Conservation (phyloP, 73 alveolate species). For the Paramecium sexaurelia region DNA sequence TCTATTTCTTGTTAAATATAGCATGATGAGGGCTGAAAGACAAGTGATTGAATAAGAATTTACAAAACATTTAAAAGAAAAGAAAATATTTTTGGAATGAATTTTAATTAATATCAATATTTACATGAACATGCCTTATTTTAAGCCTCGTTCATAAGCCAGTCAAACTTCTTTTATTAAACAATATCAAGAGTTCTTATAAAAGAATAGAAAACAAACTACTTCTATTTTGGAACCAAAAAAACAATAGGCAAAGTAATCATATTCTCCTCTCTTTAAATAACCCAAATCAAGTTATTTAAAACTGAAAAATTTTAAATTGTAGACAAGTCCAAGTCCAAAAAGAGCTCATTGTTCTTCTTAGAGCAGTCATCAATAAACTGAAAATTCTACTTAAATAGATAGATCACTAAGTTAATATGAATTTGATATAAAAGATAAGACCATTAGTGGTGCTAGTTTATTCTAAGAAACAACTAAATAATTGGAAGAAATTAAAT, state of each 20-base stretch:
- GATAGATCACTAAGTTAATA: not conserved
- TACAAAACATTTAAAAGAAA: conserved; percentile 20
- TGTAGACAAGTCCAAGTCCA: conserved; percentile 7
- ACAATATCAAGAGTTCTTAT: not conserved
- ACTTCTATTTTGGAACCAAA: not conserved
- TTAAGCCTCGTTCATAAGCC: conserved; percentile 22
- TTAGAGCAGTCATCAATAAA: not conserved
- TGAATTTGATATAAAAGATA: not conserved
- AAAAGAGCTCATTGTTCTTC: not conserved
- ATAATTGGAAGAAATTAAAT: not conserved
- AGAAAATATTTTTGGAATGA: conserved; percentile 34
- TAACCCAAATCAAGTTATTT: not conserved
- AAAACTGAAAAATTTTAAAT: not conserved
- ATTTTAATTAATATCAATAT: conserved; percentile 1
- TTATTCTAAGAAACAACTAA: not conserved
- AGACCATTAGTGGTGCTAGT: not conserved
- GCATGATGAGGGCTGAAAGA: conserved; percentile 49
- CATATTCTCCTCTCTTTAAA: not conserved
- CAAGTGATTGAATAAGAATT: conserved; percentile 47
- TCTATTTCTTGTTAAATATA: not conserved
- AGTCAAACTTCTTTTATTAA: not conserved
- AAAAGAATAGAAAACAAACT: not conserved
- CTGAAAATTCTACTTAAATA: not conserved
- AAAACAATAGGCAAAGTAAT: not conserved
- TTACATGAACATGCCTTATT: not conserved